Conservation (phyloP, 257 asterid species). For the Voacanga thouarsii region DNA sequence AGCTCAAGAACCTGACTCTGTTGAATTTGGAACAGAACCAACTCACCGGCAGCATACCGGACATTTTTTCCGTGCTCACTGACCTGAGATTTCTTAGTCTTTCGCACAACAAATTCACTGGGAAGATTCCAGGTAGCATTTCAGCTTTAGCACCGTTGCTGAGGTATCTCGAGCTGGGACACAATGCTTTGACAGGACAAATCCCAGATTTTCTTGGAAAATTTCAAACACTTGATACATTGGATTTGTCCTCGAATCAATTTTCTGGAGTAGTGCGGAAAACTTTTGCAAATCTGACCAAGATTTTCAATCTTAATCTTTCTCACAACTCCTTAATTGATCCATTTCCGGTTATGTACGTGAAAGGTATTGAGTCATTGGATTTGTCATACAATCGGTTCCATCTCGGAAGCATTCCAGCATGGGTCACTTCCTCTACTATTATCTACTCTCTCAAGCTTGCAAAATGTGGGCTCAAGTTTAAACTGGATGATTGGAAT, state of each 20-base stretch:
- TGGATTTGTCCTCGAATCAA: conserved; percentile 65
- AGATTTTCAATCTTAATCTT: conserved; percentile 72
- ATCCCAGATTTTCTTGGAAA: conserved; percentile 67
- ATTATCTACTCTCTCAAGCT: conserved; percentile 69
- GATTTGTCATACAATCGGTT: conserved; percentile 75
- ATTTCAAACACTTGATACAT: conserved; percentile 61
- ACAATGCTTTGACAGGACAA: conserved; percentile 51
- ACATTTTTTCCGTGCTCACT: conserved; percentile 38
- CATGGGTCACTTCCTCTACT: conserved; percentile 67
- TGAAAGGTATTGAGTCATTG: conserved; percentile 74
- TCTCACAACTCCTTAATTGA: conserved; percentile 63
- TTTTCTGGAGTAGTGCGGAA: conserved; percentile 65
- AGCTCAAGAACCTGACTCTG: conserved; percentile 34
- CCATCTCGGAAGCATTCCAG: conserved; percentile 59
- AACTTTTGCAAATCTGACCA: conserved; percentile 64
- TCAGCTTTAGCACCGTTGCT: conserved; percentile 37
- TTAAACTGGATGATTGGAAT: conserved; percentile 65
- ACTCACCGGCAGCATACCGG: conserved; percentile 56
- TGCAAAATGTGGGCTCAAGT: conserved; percentile 78
- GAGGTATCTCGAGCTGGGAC: conserved; percentile 50
- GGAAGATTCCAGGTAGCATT: conserved; percentile 53
- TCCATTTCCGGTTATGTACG: conserved; percentile 69
- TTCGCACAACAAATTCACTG: conserved; percentile 35
- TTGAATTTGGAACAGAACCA: conserved; percentile 40
- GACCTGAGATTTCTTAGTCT: conserved; percentile 24